A percentile compares a stretch with the other conserved stretches of the same genome.
phyloP scores from a whole-genome alignment of 208 protist species.

The Trypanosoma boissoni region DNA sequence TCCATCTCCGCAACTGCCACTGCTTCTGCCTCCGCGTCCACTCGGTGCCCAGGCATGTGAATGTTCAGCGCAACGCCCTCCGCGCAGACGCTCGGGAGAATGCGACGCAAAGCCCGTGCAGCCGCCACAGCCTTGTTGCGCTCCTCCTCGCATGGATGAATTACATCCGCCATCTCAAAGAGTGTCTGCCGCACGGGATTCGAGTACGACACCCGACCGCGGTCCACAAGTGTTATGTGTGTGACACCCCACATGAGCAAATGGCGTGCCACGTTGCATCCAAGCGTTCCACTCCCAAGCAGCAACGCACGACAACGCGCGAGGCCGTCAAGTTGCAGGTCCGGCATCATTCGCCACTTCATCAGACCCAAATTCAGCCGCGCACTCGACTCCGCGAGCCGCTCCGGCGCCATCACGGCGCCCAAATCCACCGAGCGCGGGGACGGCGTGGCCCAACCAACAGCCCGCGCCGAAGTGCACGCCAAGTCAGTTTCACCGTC shows the following conservation, averaged over 20 bases:
- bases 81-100: conserved; percentile 82
- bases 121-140: conserved; percentile 91
- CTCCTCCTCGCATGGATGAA: conserved; percentile 34
- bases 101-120: conserved; percentile 76
- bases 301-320: conserved; percentile 90
- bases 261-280: conserved; percentile 96
- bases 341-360: conserved; percentile 96
- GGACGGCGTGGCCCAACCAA: conserved; percentile 12
- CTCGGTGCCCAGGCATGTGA: conserved; percentile 97
- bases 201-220: conserved; percentile 93
- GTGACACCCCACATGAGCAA: conserved; percentile 96
- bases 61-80: conserved; percentile 79
- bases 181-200: conserved; percentile 94
- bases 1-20: conserved; percentile 43
- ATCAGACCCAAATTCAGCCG: conserved; percentile 96
- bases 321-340: conserved; percentile 88
- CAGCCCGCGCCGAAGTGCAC: conserved; percentile 46
- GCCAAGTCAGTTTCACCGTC: background rate
- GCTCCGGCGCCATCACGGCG: conserved; percentile 84
- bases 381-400: conserved; percentile 60
- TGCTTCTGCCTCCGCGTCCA: conserved; percentile 31
- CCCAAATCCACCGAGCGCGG: conserved; percentile 54
- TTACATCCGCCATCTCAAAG: conserved; percentile 84
- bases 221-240: conserved; percentile 96
- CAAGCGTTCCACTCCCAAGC: conserved; percentile 97